These are phyloP conservation scores for Phenoliferia sp. DNA, from an alignment of 1,284 basidiomycete species.

Conservation along the genomic window DNA sequence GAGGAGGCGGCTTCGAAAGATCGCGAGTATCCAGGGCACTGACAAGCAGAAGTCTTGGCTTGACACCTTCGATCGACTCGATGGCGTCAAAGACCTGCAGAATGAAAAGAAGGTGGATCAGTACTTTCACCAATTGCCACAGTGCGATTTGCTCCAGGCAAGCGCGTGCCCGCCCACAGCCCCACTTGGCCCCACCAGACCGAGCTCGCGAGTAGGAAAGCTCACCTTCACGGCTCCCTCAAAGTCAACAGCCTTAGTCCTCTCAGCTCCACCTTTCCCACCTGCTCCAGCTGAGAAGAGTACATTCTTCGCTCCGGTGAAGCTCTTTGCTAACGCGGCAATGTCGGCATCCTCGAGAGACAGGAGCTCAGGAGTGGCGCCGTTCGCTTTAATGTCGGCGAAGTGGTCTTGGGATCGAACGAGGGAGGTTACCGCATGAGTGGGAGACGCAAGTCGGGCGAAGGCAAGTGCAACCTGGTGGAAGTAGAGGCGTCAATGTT, in stretches of 20 bases:
- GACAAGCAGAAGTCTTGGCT: constrained; percentile 58
- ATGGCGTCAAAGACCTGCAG: constrained; percentile 56
- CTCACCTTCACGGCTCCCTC: constrained; percentile 62
- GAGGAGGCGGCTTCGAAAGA: constrained; percentile 47
- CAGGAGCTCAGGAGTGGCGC: constrained; percentile 54
- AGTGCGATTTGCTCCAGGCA: not conserved
- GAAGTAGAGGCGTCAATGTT: too few species aligned
- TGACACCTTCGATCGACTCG: constrained; percentile 48
- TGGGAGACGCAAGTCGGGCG: constrained; percentile 49
- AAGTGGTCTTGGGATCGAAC: constrained; percentile 53
- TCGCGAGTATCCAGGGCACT: constrained; percentile 62
- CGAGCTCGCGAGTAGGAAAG: not conserved
- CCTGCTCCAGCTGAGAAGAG: constrained; percentile 67
- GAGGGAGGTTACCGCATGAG: constrained; percentile 54
- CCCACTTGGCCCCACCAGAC: not conserved
- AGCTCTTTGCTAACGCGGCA: constrained; percentile 51
- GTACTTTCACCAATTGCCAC: not conserved
- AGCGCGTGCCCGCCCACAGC: not conserved
- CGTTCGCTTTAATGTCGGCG: constrained; percentile 49
- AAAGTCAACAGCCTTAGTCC: constrained; percentile 64
- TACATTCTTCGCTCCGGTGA: constrained; percentile 53
- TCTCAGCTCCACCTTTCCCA: constrained; percentile 58
- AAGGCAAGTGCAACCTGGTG: constrained; percentile 55
- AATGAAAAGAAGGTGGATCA: not conserved
- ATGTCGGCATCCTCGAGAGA: constrained; percentile 57